Evolutionary conservation across 495 filamentous ascomycete genomes (phyloP).

Genomic region (Physcia stellaris): DNA sequence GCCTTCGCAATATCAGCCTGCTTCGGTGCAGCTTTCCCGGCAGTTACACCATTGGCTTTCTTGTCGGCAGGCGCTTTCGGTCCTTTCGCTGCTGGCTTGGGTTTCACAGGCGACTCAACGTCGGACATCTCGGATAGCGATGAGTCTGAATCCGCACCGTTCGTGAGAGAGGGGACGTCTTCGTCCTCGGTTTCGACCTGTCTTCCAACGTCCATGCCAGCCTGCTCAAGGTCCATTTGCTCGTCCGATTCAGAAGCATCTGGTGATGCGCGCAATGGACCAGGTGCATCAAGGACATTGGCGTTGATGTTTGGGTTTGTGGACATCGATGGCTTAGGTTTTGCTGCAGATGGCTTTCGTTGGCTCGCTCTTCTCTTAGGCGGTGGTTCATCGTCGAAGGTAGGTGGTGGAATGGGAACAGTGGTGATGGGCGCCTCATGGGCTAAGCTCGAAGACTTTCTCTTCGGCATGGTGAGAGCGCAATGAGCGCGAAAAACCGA

Average conservation of each 20-base stretch:
- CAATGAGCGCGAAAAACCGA: no score
- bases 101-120: slow-evolving; percentile 11
- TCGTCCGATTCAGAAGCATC: slow-evolving; percentile 26
- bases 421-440: slow-evolving; percentile 2
- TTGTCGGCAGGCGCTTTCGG: slow-evolving; percentile 4
- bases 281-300: slow-evolving; percentile 28
- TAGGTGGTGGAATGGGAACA: slow-evolving; percentile 8
- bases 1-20: neutral
- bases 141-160: slow-evolving; percentile 8
- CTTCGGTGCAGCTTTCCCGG: neutral
- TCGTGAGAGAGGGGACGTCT: slow-evolving; percentile 10
- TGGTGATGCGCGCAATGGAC: slow-evolving; percentile 29
- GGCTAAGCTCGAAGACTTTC: slow-evolving; percentile 10
- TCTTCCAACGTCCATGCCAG: slow-evolving; percentile 13
- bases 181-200: slow-evolving; percentile 25
- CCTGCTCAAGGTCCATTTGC: slow-evolving; percentile 16
- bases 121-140: slow-evolving; percentile 15
- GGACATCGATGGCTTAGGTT: slow-evolving; percentile 10
- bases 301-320: slow-evolving; percentile 28
- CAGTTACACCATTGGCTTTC: slow-evolving; percentile 2
- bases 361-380: slow-evolving; percentile 17
- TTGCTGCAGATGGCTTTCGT: slow-evolving; percentile 11
- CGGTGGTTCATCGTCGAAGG: slow-evolving; percentile 10
- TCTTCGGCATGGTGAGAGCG: slow-evolving; percentile 15
- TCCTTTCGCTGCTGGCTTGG: neutral